phyloP scores from a whole-genome alignment of 208 protist species.

The Acanthamoeba comandoni region DNA sequence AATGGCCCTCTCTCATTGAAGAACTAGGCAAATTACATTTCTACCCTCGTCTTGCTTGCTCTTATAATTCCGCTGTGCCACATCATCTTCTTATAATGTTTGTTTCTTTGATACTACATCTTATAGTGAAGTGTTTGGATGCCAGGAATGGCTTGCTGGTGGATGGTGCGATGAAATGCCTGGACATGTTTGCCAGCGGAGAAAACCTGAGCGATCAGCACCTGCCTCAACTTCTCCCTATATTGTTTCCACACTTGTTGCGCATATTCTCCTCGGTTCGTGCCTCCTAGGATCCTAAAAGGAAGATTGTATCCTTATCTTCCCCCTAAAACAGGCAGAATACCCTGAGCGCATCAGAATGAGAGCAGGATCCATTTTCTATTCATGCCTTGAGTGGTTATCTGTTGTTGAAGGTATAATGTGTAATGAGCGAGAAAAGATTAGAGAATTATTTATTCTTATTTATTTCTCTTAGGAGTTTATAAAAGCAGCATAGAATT shows the following conservation, averaged over 20 bases:
- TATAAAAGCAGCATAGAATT: neutral
- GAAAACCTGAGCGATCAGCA: slow-evolving; percentile 72
- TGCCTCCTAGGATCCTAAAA: too few species aligned
- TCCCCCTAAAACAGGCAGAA: neutral
- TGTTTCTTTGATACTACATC: too few species aligned
- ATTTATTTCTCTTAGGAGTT: slow-evolving; percentile 14
- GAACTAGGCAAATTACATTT: neutral
- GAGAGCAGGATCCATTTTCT: slow-evolving; percentile 40
- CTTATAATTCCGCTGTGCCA: neutral
- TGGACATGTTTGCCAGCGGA: slow-evolving; percentile 59
- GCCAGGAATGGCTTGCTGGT: neutral
- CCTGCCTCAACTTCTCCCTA: slow-evolving; percentile 49
- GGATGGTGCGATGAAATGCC: slow-evolving; percentile 50
- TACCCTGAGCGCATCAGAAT: slow-evolving; percentile 34
- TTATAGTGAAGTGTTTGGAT: slow-evolving; percentile 56
- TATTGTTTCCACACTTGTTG: slow-evolving; percentile 29
- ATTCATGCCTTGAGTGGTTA: slow-evolving; percentile 36
- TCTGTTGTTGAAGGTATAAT: slow-evolving; percentile 5
- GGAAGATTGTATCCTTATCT: too few species aligned
- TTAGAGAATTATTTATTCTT: neutral
- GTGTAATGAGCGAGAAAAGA: neutral
- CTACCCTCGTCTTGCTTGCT: neutral
- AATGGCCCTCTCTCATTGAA: slow-evolving; percentile 75
- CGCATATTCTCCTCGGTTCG: slow-evolving; percentile 51
- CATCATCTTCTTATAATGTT: too few species aligned